A percentile compares a stretch with the other conserved stretches of the same genome.
Evolutionary conservation across 2,329 filamentous ascomycete species (phyloP).

Genomic region (Paecilomyces sp.): DNA sequence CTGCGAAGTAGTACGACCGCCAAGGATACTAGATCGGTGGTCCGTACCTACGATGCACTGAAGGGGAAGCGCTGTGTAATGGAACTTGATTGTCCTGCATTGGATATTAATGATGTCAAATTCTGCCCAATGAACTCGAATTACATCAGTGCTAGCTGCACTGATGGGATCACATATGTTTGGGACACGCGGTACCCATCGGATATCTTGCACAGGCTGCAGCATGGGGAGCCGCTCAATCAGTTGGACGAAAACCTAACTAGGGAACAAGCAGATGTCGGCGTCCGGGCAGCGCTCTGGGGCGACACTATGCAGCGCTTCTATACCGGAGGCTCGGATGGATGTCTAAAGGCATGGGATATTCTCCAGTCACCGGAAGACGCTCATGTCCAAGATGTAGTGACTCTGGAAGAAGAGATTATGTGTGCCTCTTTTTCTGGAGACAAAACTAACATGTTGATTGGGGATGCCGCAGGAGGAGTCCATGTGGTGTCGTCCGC

Average conservation of each 20-base stretch:
- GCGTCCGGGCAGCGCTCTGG: constrained; percentile 53
- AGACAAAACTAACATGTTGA: constrained; percentile 48
- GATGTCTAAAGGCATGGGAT: constrained; percentile 54
- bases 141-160: constrained; percentile 53
- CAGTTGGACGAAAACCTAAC: constrained; percentile 32
- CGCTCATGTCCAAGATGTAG: constrained; percentile 45
- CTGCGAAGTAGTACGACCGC: constrained; percentile 18
- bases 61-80: constrained; percentile 26
- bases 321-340: constrained; percentile 56
- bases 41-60: constrained; percentile 46
- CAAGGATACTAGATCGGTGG: constrained; percentile 38
- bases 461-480: constrained; percentile 52
- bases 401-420: constrained; percentile 44
- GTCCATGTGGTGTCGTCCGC: constrained; percentile 44
- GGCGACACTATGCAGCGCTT: constrained; percentile 44
- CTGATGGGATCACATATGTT: constrained; percentile 52
- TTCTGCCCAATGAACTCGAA: constrained; percentile 41
- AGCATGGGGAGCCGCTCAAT: constrained; percentile 45
- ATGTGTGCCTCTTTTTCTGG: constrained; percentile 52
- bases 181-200: constrained; percentile 50
- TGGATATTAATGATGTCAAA: constrained; percentile 55
- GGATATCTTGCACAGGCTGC: constrained; percentile 41
- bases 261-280: constrained; percentile 49
- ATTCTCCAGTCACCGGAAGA: constrained; percentile 46
- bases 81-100: constrained; percentile 50